Evolutionary conservation across 805 yeast species (phyloP), one percentile per base, ranked within the genome.

Genomic region (Pichia californica): DNA sequence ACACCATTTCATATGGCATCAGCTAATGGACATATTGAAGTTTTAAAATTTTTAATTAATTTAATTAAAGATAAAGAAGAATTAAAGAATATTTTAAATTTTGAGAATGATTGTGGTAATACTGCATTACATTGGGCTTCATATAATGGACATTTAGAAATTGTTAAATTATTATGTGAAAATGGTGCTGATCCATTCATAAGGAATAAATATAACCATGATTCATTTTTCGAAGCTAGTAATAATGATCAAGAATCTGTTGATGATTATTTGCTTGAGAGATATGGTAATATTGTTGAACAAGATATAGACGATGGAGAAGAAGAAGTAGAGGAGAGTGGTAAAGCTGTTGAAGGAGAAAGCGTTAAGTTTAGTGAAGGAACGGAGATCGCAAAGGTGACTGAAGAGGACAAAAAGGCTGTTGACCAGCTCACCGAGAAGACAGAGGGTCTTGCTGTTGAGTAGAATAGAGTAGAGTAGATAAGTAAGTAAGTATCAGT

Each of bases 121-220:
- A 89, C 99, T 0, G 84, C 98, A 1, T 70, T 93, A 50, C 98
- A 93, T 61, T 93, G 99, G 99, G 97, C 98, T 0, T 75, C 95
- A 0, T 75, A 79, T 51, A 88, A 86, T 55, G 98, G 97, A 1
- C 88, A 88, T 54, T 62, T 87, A 45, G 80, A 75, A 3, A 68
- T 82, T 8, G 91, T 87, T 18, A 65, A 83, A 59, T 54, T 76
- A 11, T 67, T 93, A 35, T 81, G 91, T 61, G 91, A 84, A 18
- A 84, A 76, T 52, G 73, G 74, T 5, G 95, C 88, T 1, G 96
- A 91, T 60, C 89, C 95, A 7, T 84, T 85, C 54, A 56, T 76
- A 30, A 83, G 81, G 62, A 93, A 93, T 65, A 57, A 66, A 10
- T 76, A 81, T 39, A 84, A 79, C 23, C 94, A 88, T 57, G 98